Base-by-base conservation (phyloP, 176 grass and related monocot genomes). In the Tuctoria greenei region DNA sequence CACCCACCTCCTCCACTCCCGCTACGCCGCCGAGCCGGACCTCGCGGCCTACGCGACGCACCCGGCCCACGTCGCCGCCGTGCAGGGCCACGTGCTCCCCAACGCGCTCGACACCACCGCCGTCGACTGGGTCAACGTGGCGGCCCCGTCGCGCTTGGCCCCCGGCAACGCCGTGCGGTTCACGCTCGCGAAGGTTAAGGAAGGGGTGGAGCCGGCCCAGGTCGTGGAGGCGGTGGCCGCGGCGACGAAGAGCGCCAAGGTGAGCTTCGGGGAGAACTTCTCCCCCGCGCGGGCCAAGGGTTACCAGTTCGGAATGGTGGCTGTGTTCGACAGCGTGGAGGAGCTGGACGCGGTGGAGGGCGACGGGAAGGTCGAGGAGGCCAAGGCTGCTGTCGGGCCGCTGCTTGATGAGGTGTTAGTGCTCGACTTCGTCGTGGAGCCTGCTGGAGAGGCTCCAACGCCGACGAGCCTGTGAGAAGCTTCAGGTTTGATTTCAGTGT, bases 221-320 rank as follows among this genome's bases (percentile, higher is more conserved):
- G 51, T 97, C 60, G 80, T 77, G 24, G 79, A 82, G 69, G 67
- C 51, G 50, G 75, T 89, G 12, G 75, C 64, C 52, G 72, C 42
- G 18, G 88, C 72, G 61, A 89, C 79, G 16, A 70, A 39, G 71
- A 68, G 49, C 15, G 49, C 76, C 64, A 83, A 35, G 77, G 81
- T 92, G 65, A 93, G 84, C 75, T 92, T 88, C 39, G 95, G 95
- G 37, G 95, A 94, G 64, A 98, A 98, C 73, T 98, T 98, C 82
- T 94, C 91, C 47, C 91, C 84, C 14, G 95, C 67, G 10, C 77
- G 91, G 76, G 95, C 95, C 20, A 98, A 98, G 79, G 95, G 91
- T 17, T 92, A 84, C 82, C 77, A 82, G 45, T 88, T 92, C 13
- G 95, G 86, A 45, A 83, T 94, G 82, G 81, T 98, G 36, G 86